A percentile compares a stretch with the other conserved stretches of the same genome.
Conservation (phyloP, 352 stramenopile genomes). For the Globisporangium middletonii region DNA sequence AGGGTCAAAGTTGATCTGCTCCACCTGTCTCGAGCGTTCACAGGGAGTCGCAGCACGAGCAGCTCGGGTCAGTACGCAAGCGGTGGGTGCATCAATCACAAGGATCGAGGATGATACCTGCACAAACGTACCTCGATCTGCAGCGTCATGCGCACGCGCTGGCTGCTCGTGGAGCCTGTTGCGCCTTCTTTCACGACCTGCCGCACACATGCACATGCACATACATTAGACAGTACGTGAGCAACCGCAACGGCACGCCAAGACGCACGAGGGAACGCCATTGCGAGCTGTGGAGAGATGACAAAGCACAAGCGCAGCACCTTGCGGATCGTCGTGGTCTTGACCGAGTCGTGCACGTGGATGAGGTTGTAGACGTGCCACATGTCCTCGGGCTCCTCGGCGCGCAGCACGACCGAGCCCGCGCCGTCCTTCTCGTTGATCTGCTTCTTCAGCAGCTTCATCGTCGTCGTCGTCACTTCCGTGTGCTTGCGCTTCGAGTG, state of each 20-base stretch:
- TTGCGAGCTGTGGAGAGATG: not conserved
- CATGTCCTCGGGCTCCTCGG: constrained; percentile 97
- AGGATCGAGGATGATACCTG: not conserved
- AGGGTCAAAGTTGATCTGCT: constrained; percentile 96
- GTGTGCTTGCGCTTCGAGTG: no score
- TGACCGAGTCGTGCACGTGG: constrained; percentile 90
- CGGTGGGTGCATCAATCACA: no score
- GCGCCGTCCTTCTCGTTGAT: constrained; percentile 94
- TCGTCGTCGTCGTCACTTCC: constrained; percentile 17
- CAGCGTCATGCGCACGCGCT: constrained; percentile 93
- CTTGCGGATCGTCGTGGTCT: constrained; percentile 97
- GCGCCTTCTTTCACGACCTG: constrained; percentile 93
- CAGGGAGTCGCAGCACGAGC: no score
- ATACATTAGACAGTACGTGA: not conserved
- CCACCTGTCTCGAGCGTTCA: constrained; percentile 46
- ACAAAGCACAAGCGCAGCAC: constrained; percentile 28
- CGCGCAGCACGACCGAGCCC: constrained; percentile 89
- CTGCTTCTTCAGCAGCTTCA: constrained; percentile 91
- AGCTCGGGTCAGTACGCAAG: not conserved
- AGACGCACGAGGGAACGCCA: not conserved
- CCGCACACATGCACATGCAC: constrained; percentile 1
- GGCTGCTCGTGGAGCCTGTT: constrained; percentile 93
- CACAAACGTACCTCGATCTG: constrained; percentile 77
- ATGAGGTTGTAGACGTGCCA: constrained; percentile 99
- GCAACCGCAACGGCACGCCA: not conserved